Conservation (phyloP, 805 yeast genomes). For the Candida jianshihensis region DNA sequence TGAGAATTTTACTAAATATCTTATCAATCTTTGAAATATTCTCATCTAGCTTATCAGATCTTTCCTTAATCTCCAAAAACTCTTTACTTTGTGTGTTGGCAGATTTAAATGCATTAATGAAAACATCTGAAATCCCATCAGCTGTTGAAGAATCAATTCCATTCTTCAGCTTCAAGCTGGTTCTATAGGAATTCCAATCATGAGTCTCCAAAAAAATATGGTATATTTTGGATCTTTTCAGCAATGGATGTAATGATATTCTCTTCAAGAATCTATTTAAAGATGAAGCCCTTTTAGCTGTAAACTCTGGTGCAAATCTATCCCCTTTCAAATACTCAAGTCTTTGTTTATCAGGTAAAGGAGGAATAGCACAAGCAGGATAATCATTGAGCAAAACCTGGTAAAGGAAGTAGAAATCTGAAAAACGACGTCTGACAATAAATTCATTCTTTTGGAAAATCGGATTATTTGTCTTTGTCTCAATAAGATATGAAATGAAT, state of each 20-base stretch:
- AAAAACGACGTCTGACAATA: slow-evolving; percentile 69
- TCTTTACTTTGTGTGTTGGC: slow-evolving; percentile 63
- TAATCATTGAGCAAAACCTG: slow-evolving; percentile 69
- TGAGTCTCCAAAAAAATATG: slow-evolving; percentile 65
- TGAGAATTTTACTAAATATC: slow-evolving; percentile 64
- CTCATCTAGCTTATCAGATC: slow-evolving; percentile 78
- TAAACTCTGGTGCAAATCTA: slow-evolving; percentile 79
- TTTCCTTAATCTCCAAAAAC: slow-evolving; percentile 75
- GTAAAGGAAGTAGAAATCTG: slow-evolving; percentile 77
- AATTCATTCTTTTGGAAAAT: slow-evolving; percentile 38
- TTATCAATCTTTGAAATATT: slow-evolving; percentile 74
- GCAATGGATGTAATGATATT: slow-evolving; percentile 63
- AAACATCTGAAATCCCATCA: slow-evolving; percentile 83
- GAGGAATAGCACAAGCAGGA: slow-evolving; percentile 86
- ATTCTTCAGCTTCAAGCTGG: slow-evolving; percentile 37
- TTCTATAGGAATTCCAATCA: slow-evolving; percentile 67
- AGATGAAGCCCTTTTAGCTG: slow-evolving; percentile 74
- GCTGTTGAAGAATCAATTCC: slow-evolving; percentile 13
- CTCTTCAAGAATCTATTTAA: slow-evolving; percentile 69
- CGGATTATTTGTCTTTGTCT: slow-evolving; percentile 59
- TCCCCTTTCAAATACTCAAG: slow-evolving; percentile 92
- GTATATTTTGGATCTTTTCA: slow-evolving; percentile 64
- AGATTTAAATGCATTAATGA: slow-evolving; percentile 90
- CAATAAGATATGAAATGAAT: slow-evolving; percentile 65
- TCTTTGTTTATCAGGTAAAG: slow-evolving; percentile 87